Base-by-base conservation (phyloP, 208 protist species). In the Zelonia costaricensis region DNA sequence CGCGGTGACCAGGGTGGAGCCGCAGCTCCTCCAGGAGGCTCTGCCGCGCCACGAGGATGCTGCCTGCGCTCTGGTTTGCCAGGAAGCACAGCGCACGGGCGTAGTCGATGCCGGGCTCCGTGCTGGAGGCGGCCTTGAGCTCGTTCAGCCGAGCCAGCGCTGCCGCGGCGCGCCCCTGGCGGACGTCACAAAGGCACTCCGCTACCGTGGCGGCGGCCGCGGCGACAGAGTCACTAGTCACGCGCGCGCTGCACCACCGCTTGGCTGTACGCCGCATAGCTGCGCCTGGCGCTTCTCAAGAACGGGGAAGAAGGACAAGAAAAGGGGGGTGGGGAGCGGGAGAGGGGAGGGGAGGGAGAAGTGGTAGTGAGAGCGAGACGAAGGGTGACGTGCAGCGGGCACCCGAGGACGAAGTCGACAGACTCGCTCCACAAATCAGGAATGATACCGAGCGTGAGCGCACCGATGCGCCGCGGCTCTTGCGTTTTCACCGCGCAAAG, bases 21-120 rank as follows among this genome's bases (percentile, higher is more conserved):
- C 84, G 83, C 30, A 91, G 70, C 49, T 94, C 84, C 59, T 90
- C 84, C 55, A 94, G 57, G 18, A 90, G 62, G 36, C 82, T 76
- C 36, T 94, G 88, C 13, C 84, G 74, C 10, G 82, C 84, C 35
- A 86, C 49, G 9, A 94, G 58, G 0, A 51, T n/a, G 66, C 84
- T 66, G 20, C 75, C 30, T 15, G 60, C 53, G 2, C 16, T 38
- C 2, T 20, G 63, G 35, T 57, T n/a, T 9, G 57, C 35, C 20
- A 94, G 61, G 48, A 94, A 88, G 53, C 79, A 88, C 47, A 92
- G 58, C 4, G 82, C 88, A 36, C 85, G 77, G 51, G 68, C 76
- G 59, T 88, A 91, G 58, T 94, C 84, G 3, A 91, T 52, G 25
- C 82, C 76, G 18, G 63, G 62, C 43, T 46, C 47, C 30, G 44